These are phyloP conservation scores for Phytomonas serpens DNA, from an alignment of 208 protist species.

Conservation along the genomic window DNA sequence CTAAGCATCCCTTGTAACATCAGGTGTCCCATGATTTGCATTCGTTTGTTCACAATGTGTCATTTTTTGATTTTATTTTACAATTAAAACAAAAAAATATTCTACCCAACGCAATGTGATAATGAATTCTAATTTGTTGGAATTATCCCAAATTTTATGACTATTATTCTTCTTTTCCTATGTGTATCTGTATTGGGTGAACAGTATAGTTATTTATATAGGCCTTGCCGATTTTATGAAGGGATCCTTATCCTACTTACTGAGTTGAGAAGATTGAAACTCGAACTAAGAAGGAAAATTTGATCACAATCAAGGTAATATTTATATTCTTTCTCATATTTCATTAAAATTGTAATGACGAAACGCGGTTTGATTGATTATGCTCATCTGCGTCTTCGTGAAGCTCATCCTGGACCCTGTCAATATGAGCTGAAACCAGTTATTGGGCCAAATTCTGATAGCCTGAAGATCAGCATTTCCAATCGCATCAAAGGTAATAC, in stretches of 20 bases:
- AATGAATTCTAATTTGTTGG: conserved; percentile 1
- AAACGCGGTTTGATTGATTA: conserved; percentile 63
- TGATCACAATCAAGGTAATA: not conserved
- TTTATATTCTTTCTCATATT: conserved; percentile 19
- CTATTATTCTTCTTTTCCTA: conserved; percentile 4
- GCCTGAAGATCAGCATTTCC: conserved; percentile 37
- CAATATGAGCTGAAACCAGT: conserved; percentile 47
- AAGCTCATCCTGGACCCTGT: conserved; percentile 54
- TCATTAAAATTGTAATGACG: conserved; percentile 10
- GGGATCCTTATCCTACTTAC: not conserved
- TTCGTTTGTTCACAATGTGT: conserved; percentile 4
- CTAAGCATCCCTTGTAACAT: not conserved
- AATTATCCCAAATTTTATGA: conserved; percentile 11
- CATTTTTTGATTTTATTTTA: conserved; percentile 19
- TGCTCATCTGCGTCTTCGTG: conserved; percentile 66
- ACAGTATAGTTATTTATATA: conserved; percentile 2
- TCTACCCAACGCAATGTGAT: not conserved
- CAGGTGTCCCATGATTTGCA: not conserved
- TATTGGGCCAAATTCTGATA: conserved; percentile 29
- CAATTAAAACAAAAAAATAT: conserved; percentile 2
- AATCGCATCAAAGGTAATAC: conserved; percentile 20
- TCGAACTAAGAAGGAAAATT: not conserved
- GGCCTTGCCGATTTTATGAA: not conserved
- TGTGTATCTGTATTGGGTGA: not conserved
- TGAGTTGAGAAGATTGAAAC: not conserved